Evolutionary conservation across 1,284 basidiomycete genomes (phyloP).

Genomic region (Trichosporon sp.): DNA sequence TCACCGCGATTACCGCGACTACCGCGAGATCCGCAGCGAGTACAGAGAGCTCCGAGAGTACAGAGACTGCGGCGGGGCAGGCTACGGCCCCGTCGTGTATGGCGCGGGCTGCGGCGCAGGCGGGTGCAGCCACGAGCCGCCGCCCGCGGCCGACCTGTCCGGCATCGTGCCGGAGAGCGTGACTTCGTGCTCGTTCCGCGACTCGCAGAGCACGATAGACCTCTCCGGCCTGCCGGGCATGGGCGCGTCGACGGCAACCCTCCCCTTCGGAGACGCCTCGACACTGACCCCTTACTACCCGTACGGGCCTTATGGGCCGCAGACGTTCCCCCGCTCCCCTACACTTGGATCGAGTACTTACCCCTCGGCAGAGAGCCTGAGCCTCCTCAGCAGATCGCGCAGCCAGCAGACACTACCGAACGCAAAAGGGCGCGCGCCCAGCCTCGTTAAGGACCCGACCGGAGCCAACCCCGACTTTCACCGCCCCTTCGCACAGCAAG

Average conservation of each 20-base stretch:
- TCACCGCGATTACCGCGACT: not conserved
- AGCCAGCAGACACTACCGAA: not conserved
- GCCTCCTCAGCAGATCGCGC: not conserved
- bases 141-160: not conserved
- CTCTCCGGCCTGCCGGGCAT: not conserved
- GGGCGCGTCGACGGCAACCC: not conserved
- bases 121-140: not conserved
- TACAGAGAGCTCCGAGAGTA: not conserved
- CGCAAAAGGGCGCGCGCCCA: constrained; percentile 7
- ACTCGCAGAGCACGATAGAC: not conserved
- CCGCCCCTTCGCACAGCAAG: constrained; percentile 29
- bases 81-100: too few relatives aligned
- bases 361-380: not conserved
- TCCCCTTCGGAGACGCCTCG: not conserved
- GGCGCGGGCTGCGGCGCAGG: too few relatives aligned
- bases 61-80: not conserved
- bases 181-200: not conserved
- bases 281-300: not conserved
- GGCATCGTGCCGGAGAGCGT: not conserved
- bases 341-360: not conserved
- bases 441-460: constrained; percentile 5
- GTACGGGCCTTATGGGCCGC: not conserved
- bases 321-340: not conserved
- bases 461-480: constrained; percentile 26
- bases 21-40: not conserved